Evolutionary conservation across 352 stramenopile genomes (phyloP).

Genomic region (Thraustotheca clavata): DNA sequence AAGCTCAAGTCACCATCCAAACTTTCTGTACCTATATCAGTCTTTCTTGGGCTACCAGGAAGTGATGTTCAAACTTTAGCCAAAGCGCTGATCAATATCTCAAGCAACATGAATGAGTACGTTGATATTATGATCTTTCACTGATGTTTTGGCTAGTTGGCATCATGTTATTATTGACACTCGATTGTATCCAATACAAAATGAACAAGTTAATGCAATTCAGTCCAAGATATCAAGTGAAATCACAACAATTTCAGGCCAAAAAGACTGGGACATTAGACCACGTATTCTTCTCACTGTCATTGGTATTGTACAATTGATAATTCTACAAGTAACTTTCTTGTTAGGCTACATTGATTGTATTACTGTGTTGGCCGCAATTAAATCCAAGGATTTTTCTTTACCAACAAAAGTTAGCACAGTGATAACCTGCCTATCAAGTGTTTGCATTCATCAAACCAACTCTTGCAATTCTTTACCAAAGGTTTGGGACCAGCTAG

Average conservation of each 20-base stretch:
- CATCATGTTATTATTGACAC: conserved; percentile 32
- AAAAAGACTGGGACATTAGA: not conserved
- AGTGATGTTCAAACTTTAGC: conserved; percentile 36
- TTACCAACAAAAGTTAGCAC: conserved; percentile 37
- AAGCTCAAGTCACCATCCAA: conserved; percentile 25
- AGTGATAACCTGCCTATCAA: conserved; percentile 39
- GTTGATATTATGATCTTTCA: not conserved
- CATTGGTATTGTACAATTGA: not conserved
- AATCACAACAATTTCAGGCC: not conserved
- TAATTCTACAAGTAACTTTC: not conserved
- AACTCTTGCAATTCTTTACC: conserved; percentile 28
- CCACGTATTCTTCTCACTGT: conserved; percentile 15
- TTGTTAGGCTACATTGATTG: conserved; percentile 51
- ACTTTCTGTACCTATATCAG: conserved; percentile 35
- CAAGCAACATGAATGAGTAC: conserved; percentile 30
- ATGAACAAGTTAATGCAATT: not conserved
- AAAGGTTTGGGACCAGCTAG: conserved; percentile 61
- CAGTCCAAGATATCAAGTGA: not conserved
- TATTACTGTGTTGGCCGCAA: conserved; percentile 34
- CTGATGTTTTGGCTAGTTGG: conserved; percentile 28
- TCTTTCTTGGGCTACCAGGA: conserved; percentile 57
- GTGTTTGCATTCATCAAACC: not conserved
- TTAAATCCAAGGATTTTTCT: conserved; percentile 26
- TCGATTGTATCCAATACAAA: conserved; percentile 22
- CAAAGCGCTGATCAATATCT: conserved; percentile 38